phyloP scores from a whole-genome alignment of 2,329 filamentous ascomycete species.

The Epichloe brachyelytri region DNA sequence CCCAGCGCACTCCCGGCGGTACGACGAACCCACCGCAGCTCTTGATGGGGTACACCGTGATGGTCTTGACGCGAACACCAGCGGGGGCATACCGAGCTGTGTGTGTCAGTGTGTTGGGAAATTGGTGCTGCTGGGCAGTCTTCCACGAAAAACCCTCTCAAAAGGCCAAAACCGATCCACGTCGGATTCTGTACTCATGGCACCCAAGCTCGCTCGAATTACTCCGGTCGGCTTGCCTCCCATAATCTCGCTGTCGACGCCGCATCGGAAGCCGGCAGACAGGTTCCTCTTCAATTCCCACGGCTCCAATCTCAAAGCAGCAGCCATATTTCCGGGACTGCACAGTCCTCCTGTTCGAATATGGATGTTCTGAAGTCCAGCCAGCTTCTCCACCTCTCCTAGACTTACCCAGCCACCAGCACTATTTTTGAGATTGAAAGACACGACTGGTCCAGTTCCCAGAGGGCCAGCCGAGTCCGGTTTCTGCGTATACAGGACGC shows the following conservation, averaged over 20 bases:
- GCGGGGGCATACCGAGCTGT: not conserved
- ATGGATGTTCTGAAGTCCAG: slow-evolving; percentile 65
- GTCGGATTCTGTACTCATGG: slow-evolving; percentile 73
- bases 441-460: slow-evolving; percentile 59
- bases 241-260: slow-evolving; percentile 68
- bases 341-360: slow-evolving; percentile 81
- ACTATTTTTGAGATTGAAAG: slow-evolving; percentile 68
- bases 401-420: slow-evolving; percentile 65
- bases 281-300: slow-evolving; percentile 81
- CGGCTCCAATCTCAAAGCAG: slow-evolving; percentile 56
- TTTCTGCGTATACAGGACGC: slow-evolving; percentile 45
- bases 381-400: slow-evolving; percentile 76
- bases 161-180: slow-evolving; percentile 61
- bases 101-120: not conserved
- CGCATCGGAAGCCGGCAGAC: slow-evolving; percentile 72
- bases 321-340: slow-evolving; percentile 77
- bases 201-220: slow-evolving; percentile 73
- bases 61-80: slow-evolving; percentile 37
- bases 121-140: not conserved
- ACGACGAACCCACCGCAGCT: slow-evolving; percentile 75
- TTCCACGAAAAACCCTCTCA: slow-evolving; percentile 52
- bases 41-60: slow-evolving; percentile 84
- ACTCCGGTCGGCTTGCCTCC: slow-evolving; percentile 79
- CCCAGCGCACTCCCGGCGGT: slow-evolving; percentile 53
- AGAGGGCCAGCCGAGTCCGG: slow-evolving; percentile 14